A percentile compares a stretch with the other conserved stretches of the same genome.
phyloP scores from a whole-genome alignment of 352 stramenopile species.

The Lagenidium giganteum region DNA sequence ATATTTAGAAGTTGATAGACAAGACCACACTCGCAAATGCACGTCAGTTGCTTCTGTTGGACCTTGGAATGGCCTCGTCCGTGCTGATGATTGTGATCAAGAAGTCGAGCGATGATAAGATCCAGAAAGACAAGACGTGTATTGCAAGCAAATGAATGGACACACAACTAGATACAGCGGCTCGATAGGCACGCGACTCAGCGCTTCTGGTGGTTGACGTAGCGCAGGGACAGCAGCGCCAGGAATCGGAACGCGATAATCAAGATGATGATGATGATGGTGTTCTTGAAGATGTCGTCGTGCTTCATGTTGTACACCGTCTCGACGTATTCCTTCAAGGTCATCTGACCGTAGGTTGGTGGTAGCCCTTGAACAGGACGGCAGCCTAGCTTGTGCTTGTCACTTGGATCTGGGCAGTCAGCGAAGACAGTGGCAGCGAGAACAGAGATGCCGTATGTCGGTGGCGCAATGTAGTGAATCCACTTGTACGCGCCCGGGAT shows the following conservation, averaged over 20 bases:
- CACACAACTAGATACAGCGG: no score
- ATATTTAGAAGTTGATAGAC: no score
- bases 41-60: no score
- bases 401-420: constrained; percentile 19
- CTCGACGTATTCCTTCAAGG: constrained; percentile 46
- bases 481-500: constrained; percentile 15
- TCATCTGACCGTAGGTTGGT: constrained; percentile 19
- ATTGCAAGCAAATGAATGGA: no score
- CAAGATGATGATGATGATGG: constrained; percentile 23
- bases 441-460: constrained; percentile 38
- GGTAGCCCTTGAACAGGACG: constrained; percentile 19
- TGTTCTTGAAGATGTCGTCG: constrained; percentile 32
- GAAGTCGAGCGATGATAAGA: no score
- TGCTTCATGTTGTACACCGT: constrained; percentile 48
- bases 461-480: constrained; percentile 19
- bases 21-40: no score
- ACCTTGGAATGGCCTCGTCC: no score
- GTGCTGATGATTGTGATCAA: no score
- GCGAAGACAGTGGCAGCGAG: constrained; percentile 31
- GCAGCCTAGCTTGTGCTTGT: constrained; percentile 21
- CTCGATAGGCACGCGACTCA: no score
- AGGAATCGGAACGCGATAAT: constrained; percentile 31
- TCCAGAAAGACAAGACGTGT: no score
- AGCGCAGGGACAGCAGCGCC: constrained; percentile 31
- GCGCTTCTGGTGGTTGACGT: constrained; percentile 45